Percentiles rank a stretch among this genome's conserved stretches.
Evolutionary conservation across 371 early-diverging fungal species (phyloP).

Genomic region (Saksenaea oblongispora): DNA sequence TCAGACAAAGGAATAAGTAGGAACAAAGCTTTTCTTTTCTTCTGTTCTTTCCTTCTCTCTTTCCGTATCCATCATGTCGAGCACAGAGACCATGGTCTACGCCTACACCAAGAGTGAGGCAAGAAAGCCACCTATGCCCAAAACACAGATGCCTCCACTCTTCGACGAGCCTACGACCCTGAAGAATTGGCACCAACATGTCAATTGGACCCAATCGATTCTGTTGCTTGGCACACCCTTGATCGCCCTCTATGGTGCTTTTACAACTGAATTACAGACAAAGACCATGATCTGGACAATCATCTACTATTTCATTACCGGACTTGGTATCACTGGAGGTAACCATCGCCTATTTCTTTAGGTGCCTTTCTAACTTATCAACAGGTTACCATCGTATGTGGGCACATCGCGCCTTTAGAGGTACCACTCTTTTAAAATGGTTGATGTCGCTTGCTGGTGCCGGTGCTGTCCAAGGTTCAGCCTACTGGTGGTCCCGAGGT

Average conservation of each 20-base stretch:
- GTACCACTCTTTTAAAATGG: slow-evolving; percentile 55
- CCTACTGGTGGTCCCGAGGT: slow-evolving; percentile 84
- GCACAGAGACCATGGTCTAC: slow-evolving; percentile 20
- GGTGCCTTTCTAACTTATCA: slow-evolving; percentile 5
- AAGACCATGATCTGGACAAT: slow-evolving; percentile 80
- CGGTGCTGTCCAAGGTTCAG: slow-evolving; percentile 82
- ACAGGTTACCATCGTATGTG: slow-evolving; percentile 83
- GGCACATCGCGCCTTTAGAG: slow-evolving; percentile 80
- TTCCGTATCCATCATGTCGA: not conserved
- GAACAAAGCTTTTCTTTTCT: not conserved
- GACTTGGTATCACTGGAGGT: slow-evolving; percentile 93
- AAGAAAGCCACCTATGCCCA: slow-evolving; percentile 46
- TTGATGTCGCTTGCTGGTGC: slow-evolving; percentile 66
- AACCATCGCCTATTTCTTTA: slow-evolving; percentile 6
- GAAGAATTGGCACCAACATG: slow-evolving; percentile 55
- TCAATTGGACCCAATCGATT: slow-evolving; percentile 84
- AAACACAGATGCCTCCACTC: slow-evolving; percentile 18
- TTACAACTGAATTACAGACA: slow-evolving; percentile 63
- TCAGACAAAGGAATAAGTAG: not conserved
- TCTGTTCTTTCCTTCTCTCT: not conserved
- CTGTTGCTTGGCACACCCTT: slow-evolving; percentile 77
- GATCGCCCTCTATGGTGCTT: slow-evolving; percentile 78
- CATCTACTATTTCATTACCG: slow-evolving; percentile 83
- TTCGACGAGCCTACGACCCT: slow-evolving; percentile 49
- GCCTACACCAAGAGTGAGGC: slow-evolving; percentile 50